phyloP scores from a whole-genome alignment of 164 flowering plant genomes.

The Vitis rotundifolia region DNA sequence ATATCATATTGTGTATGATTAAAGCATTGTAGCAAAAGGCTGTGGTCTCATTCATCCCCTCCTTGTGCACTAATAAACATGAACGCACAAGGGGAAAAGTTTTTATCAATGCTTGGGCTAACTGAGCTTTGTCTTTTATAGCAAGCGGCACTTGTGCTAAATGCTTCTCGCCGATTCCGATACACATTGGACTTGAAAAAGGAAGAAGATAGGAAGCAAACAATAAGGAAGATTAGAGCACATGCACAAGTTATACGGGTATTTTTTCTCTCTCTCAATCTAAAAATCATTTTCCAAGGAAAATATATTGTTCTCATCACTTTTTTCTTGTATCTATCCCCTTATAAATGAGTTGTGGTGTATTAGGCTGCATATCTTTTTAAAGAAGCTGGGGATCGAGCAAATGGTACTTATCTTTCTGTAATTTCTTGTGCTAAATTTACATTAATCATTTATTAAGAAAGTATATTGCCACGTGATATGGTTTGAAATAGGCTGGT shows the following conservation, averaged over 20 bases:
- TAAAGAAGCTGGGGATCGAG: conserved; percentile 57
- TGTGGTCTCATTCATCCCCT: neutral
- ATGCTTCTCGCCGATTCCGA: conserved; percentile 97
- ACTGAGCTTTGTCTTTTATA: conserved; percentile 23
- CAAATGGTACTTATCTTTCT: conserved; percentile 39
- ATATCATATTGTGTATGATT: neutral
- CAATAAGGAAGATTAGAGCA: conserved; percentile 72
- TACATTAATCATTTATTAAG: neutral
- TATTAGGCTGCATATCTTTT: conserved; percentile 89
- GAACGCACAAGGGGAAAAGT: neutral
- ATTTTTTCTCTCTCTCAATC: conserved; percentile 11
- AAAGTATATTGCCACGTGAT: neutral
- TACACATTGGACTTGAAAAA: conserved; percentile 91
- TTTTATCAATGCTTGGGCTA: neutral
- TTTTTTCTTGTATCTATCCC: neutral
- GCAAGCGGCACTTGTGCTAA: conserved; percentile 98
- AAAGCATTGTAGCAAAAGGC: neutral
- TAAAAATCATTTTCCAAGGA: neutral
- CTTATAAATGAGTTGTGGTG: conserved; percentile 5
- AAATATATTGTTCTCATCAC: neutral
- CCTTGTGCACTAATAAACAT: neutral
- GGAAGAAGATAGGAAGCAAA: conserved; percentile 73
- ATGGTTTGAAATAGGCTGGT: neutral
- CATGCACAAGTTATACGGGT: conserved; percentile 95
- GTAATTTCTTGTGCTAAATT: neutral